These are phyloP conservation scores for Selenicereus undatus DNA, from an alignment of 148 eudicot genomes.

Conservation along the genomic window DNA sequence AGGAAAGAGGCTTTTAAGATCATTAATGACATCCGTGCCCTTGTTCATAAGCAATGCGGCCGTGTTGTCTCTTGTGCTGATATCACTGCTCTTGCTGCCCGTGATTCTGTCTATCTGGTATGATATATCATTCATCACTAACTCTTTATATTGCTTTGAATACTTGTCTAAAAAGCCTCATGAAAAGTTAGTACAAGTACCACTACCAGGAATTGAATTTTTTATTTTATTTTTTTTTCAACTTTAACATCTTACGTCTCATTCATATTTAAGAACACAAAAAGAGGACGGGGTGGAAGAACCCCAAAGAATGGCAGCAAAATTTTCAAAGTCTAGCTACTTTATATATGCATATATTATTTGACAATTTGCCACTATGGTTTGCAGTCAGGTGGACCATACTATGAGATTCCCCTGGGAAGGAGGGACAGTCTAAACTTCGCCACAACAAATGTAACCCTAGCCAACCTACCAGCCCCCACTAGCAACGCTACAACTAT, in stretches of 20 bases:
- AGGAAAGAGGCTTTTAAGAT: slow-evolving; percentile 34
- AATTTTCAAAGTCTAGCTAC: background rate
- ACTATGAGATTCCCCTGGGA: slow-evolving; percentile 39
- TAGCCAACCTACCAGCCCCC: slow-evolving; percentile 39
- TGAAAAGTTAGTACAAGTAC: too few relatives aligned
- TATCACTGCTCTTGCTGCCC: slow-evolving; percentile 49
- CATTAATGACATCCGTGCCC: slow-evolving; percentile 34
- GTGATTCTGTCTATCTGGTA: slow-evolving; percentile 42
- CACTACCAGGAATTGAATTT: too few relatives aligned
- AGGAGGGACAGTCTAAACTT: slow-evolving; percentile 35
- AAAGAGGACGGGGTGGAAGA: too few relatives aligned
- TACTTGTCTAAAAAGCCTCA: too few relatives aligned
- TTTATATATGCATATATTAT: too few relatives aligned
- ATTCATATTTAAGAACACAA: too few relatives aligned
- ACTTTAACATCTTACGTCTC: too few relatives aligned
- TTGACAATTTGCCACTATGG: background rate
- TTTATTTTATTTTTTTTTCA: too few relatives aligned
- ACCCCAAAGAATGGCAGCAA: too few relatives aligned
- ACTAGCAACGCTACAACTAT: slow-evolving; percentile 23
- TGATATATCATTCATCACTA: background rate
- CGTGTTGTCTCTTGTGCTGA: slow-evolving; percentile 49
- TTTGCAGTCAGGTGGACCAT: slow-evolving; percentile 42
- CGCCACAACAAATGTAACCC: slow-evolving; percentile 22
- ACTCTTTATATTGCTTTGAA: background rate
- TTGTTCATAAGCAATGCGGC: slow-evolving; percentile 33